Evolutionary conservation across 176 grass and related monocot species (phyloP), one percentile per base, ranked within the genome.

Genomic region (Carex cristatella): DNA sequence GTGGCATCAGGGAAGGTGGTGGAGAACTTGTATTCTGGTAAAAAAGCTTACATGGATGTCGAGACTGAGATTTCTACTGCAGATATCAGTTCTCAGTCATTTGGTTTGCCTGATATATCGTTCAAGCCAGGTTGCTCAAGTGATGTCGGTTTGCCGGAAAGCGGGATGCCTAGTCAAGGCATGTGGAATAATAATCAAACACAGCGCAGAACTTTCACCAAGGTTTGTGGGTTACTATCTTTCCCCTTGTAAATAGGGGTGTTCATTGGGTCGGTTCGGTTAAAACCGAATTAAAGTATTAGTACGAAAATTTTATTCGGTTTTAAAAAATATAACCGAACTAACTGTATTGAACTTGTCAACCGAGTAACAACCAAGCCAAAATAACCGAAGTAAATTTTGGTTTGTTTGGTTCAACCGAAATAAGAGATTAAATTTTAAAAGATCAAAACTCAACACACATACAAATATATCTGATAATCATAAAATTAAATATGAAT

Each of bases 51-150:
- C 81, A 95, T 87, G 85, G 96, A 94, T 71, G 87, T 92, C 0
- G 96, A 95, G 37, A 95, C 92, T 12, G 96, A 95, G 81, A 70
- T 99, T 81, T 99, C 96, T 54, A 92, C 96, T 88, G 96, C 96
- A 33, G 96, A 92, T 75, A 95, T 99, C 51, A 99, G 93, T 64
- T 94, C 96, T 37, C 96, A 99, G 79, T 95, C 93, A 12, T 99
- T 99, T 80, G 88, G 91, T 86, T 80, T 99, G 87, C 86, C 93
- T 61, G 87, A 92, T 81, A 94, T 99, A 70, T 80, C 74, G 1
- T 95, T 99, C 80, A 99, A 92, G 68, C 87, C 93, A 82, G 91
- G 93, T 49, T 95, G 93, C 86, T 99, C 96, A 88, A 92, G 85
- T 89, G 96, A 99, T 74, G 86, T 88, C 56, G 88, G 87, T 62